Base-by-base conservation (phyloP, 768 basidiomycete species). In the Pholiota microspora region DNA sequence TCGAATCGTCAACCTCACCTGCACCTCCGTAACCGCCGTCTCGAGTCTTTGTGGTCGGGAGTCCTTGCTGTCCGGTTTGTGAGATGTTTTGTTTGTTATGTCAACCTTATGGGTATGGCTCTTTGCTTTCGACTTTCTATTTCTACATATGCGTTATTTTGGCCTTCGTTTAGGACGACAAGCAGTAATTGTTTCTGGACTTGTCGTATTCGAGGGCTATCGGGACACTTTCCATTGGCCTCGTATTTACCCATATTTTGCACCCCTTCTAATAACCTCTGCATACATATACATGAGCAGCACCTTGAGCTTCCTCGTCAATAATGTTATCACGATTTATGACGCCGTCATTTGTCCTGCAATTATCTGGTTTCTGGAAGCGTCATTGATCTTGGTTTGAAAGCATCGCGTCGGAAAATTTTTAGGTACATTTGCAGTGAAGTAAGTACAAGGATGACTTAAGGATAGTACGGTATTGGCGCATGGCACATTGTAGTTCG, bases 1-100 rank as follows among this genome's bases (percentile, higher is more conserved):
- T 57, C 3, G 61, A 62, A 21, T 44, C 57, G 28, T 54, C 54
- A 8, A 23, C 53, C n/a, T 25, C 53, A 9, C 7, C 55, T 59
- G 54, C 40, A 21, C 40, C 21, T 6, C 2, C 18, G 21, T 40
- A 40, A 16, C 9, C 8, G n/a, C 18, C 15, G 18, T 3, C 40
- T 16, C 16, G 18, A 3, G 38, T 21, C 8, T 15, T 40, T 18
- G n/a, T 16, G 35, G 35, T 4, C 9, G 34, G 34, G 36, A 38
- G n/a, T 3, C 12, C 16, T 18, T 42, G 40, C 18, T 42, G 21
- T 18, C 29, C 9, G 21, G 21, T 2, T 16, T 42, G 2, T 40
- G 38, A 40, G 40, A 10, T 42, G 40, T 42, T 42, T 42, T 23
- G 18, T 42, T 42, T 23, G n/a, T 42, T 16, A 9, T 40, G 21